Conservation (phyloP, 2,329 filamentous ascomycete genomes). For the Xylaria multiplex region DNA sequence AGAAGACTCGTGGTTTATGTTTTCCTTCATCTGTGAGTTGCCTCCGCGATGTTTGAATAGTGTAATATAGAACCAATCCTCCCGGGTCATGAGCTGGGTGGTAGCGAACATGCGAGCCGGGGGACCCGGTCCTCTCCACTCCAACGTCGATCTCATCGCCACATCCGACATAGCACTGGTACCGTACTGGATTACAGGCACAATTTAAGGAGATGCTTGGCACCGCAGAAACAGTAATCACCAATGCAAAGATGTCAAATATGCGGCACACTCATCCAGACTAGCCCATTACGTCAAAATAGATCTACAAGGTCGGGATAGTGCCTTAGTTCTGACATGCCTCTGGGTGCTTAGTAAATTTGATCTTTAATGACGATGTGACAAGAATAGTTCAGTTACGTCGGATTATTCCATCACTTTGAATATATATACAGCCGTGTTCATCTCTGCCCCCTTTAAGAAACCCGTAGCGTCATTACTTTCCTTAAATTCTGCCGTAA, state of each 20-base stretch:
- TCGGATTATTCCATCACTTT: background rate
- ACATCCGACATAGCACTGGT: background rate
- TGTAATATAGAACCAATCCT: background rate
- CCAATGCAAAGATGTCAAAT: slow-evolving; percentile 23
- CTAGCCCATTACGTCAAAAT: slow-evolving; percentile 8
- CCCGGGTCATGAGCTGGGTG: background rate
- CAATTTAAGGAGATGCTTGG: slow-evolving; percentile 25
- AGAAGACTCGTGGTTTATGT: background rate
- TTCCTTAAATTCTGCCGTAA: slow-evolving; percentile 19
- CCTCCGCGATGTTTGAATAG: too few species aligned
- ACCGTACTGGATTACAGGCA: background rate
- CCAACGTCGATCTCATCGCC: slow-evolving; percentile 20
- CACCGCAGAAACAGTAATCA: slow-evolving; percentile 26
- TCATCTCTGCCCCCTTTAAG: background rate
- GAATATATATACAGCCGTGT: slow-evolving; percentile 13
- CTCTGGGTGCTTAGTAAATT: slow-evolving; percentile 5
- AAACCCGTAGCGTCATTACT: slow-evolving; percentile 1
- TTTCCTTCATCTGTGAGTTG: background rate
- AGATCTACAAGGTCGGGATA: slow-evolving; percentile 24
- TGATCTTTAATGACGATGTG: slow-evolving; percentile 13
- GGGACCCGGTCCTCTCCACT: slow-evolving; percentile 11
- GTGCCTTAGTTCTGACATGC: slow-evolving; percentile 2
- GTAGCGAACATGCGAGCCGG: slow-evolving; percentile 13
- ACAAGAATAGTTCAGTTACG: slow-evolving; percentile 8
- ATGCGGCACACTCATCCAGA: slow-evolving; percentile 7